phyloP scores from a whole-genome alignment of 1,139 yeast species.

The Lodderomyces jiufengensis region DNA sequence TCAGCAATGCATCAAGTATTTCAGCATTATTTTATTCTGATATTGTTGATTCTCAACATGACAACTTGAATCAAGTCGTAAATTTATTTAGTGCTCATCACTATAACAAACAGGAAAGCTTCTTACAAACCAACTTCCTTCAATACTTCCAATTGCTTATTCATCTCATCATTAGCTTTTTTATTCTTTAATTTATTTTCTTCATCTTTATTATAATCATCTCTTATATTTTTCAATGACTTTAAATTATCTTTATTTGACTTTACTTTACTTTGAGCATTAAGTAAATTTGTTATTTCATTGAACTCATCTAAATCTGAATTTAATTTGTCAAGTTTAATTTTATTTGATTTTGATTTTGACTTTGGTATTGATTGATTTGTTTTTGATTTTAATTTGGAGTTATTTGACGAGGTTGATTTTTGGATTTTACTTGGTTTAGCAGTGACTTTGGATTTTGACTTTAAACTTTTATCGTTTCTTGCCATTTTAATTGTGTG shows the following conservation, averaged over 20 bases:
- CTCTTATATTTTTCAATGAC: constrained; percentile 33
- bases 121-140: constrained; percentile 45
- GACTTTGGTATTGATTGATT: constrained; percentile 18
- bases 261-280: constrained; percentile 9
- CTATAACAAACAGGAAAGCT: too few species aligned
- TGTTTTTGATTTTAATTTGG: constrained; percentile 18
- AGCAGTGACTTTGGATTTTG: not conserved
- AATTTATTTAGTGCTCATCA: too few species aligned
- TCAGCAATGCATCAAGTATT: too few species aligned
- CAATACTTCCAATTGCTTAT: constrained; percentile 57
- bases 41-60: too few species aligned
- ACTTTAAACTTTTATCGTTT: not conserved
- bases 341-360: constrained; percentile 33
- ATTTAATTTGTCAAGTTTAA: constrained; percentile 43
- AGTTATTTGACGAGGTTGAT: constrained; percentile 13
- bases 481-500: not conserved
- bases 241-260: constrained; percentile 15
- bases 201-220: constrained; percentile 44
- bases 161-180: constrained; percentile 48
- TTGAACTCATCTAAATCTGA: constrained; percentile 33
- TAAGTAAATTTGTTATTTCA: constrained; percentile 31
- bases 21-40: too few species aligned
- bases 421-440: not conserved
- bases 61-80: too few species aligned
- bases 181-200: constrained; percentile 34